Evolutionary conservation across 345 rosid genomes (phyloP), one percentile per base, ranked within the genome.

Genomic region (Brassica incana): DNA sequence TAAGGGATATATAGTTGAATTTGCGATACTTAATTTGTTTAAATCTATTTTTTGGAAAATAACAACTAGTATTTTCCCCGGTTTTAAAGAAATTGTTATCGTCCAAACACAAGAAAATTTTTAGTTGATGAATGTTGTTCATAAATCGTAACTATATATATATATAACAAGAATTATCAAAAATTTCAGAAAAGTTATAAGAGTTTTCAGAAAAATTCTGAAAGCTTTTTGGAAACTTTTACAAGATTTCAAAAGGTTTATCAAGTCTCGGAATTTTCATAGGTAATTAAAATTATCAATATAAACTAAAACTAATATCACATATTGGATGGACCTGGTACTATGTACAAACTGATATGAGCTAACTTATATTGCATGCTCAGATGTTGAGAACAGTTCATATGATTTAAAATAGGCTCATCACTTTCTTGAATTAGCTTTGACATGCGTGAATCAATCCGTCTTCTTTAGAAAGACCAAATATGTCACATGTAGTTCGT

Each of bases 341-440:
- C 16, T 50, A 14, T 12, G 56, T 14, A 12, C 7, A 50, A 50
- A 50, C 45, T 38, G 45, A 38, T 38, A 38, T 38, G 45, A 38
- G 11, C 45, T 38, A 8, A 38, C 45, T 38, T 38, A 38, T 38
- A 38, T 8, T 38, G 45, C 45, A 7, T 9, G 45, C 45, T 38
- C 45, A 9, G 11, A 38, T 38, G 45, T 38, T 38, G 45, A 38
- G 45, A 38, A 38, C 45, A 38, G 11, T 38, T 38, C 45, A 6
- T 38, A 9, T 38, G 45, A 38, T 38, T 38, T 38, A 38, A 38
- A 8, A 38, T 38, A 38, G 45, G 45, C 45, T 9, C 45, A 38
- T 38, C 45, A 38, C 9, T 38, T 38, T 38, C 45, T 84, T 59
- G 91, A 86, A 61, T 38, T 82, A 69, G 87, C 91, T 12, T 67